Conservation (phyloP, 1,284 basidiomycete genomes). For the Trametes pubescens region DNA sequence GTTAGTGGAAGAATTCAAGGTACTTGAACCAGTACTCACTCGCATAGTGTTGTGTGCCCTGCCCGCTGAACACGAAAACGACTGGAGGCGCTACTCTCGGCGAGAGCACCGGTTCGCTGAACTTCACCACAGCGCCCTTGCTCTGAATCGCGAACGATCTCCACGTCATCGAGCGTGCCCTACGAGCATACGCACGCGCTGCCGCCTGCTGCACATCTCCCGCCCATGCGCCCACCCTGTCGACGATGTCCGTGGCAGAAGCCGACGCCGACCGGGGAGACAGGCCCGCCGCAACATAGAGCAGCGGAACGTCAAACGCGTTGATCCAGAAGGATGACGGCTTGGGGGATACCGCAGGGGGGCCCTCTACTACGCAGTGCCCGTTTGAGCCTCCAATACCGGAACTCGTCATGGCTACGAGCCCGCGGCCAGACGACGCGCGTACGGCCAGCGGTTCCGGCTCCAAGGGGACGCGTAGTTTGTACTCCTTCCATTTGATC, state of each 20-base stretch:
- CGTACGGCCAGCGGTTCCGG: slow-evolving; percentile 33
- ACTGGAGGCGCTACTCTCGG: slow-evolving; percentile 41
- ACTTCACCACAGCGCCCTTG: slow-evolving; percentile 10
- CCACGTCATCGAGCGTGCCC: slow-evolving; percentile 47
- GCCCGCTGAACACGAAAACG: slow-evolving; percentile 52
- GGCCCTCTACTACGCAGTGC: slow-evolving; percentile 48
- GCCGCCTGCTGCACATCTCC: slow-evolving; percentile 1
- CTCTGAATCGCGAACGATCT: slow-evolving; percentile 35
- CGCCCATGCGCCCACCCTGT: slow-evolving; percentile 13
- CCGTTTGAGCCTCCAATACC: slow-evolving; percentile 56
- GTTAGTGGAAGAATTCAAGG: not conserved
- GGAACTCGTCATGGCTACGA: slow-evolving; percentile 51
- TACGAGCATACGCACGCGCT: slow-evolving; percentile 36
- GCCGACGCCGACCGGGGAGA: not conserved
- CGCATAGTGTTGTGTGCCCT: slow-evolving; percentile 52
- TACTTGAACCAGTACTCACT: slow-evolving; percentile 34
- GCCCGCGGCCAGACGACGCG: slow-evolving; percentile 29
- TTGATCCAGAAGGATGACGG: slow-evolving; percentile 15
- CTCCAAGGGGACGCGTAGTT: slow-evolving; percentile 38
- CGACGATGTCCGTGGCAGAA: not conserved
- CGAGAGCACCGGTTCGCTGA: slow-evolving; percentile 39
- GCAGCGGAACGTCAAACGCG: slow-evolving; percentile 28
- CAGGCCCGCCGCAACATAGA: slow-evolving; percentile 32
- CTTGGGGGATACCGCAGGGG: slow-evolving; percentile 30
- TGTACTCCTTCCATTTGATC: slow-evolving; percentile 48